Evolutionary conservation across 1,139 yeast species (phyloP).

Genomic region (Suhomyces chickasaworum): DNA sequence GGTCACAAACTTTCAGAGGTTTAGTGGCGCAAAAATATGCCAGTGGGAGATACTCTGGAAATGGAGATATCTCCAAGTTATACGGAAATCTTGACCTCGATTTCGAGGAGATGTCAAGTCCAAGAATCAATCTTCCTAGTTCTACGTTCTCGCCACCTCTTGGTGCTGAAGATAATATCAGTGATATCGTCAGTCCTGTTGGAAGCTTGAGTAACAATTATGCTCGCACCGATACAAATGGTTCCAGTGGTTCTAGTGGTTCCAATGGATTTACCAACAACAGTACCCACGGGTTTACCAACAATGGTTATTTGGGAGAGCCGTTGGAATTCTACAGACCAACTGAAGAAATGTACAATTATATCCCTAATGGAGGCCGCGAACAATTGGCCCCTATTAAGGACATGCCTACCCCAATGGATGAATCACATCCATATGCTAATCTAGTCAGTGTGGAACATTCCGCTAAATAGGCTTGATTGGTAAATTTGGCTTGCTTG

Average conservation of each 20-base stretch:
- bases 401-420: constrained; percentile 29
- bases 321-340: constrained; percentile 14
- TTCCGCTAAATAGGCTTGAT: not conserved
- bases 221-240: constrained; percentile 2
- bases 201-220: constrained; percentile 12
- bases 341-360: constrained; percentile 9
- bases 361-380: constrained; percentile 8
- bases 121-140: constrained; percentile 16
- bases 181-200: constrained; percentile 19
- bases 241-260: not conserved
- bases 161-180: constrained; percentile 17
- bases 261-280: constrained; percentile 2
- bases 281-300: constrained; percentile 4
- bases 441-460: constrained; percentile 16
- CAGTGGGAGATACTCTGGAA: constrained; percentile 28
- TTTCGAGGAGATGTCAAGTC: constrained; percentile 22
- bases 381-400: constrained; percentile 23
- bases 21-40: constrained; percentile 9
- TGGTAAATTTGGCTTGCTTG: not conserved
- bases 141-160: constrained; percentile 5
- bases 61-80: constrained; percentile 36
- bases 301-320: constrained; percentile 15
- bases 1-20: constrained; percentile 42
- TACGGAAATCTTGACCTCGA: constrained; percentile 32
- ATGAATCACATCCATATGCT: constrained; percentile 22